Conservation (phyloP, 176 grass and related monocot species). For the Bolboschoenus planiculmis region DNA sequence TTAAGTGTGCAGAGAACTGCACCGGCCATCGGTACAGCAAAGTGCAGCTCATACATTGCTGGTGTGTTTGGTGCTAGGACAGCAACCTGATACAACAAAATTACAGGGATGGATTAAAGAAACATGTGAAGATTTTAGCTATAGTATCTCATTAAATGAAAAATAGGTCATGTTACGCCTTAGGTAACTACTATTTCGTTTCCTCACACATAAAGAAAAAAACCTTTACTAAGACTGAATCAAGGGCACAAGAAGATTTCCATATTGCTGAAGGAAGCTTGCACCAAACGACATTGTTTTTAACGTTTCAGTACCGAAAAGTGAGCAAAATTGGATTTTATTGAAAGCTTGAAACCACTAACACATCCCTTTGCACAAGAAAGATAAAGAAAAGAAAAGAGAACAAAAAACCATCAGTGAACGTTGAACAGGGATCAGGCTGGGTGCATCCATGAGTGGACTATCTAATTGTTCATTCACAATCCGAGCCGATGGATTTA, state of each 20-base stretch:
- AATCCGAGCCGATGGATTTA: too few species aligned
- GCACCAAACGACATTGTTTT: neutral
- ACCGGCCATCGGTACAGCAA: conserved; percentile 65
- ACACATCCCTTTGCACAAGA: neutral
- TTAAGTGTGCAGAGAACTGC: conserved; percentile 76
- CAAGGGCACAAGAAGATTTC: too few species aligned
- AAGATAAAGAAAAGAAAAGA: neutral
- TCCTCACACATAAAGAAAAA: neutral
- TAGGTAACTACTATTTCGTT: neutral
- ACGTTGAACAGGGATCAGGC: too few species aligned
- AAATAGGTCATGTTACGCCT: too few species aligned
- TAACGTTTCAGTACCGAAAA: neutral
- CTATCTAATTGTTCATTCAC: too few species aligned
- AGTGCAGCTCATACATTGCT: conserved; percentile 73
- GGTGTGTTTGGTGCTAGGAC: conserved; percentile 72
- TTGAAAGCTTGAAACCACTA: neutral
- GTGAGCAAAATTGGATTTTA: too few species aligned
- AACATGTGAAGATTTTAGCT: neutral
- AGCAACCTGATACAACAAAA: conserved; percentile 47
- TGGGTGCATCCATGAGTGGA: too few species aligned
- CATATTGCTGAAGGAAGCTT: neutral
- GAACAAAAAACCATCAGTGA: neutral
- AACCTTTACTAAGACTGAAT: neutral
- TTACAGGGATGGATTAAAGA: neutral
- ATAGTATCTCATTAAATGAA: neutral